Evolutionary conservation across 2,329 filamentous ascomycete genomes (phyloP).

Genomic region (Botrytis galanthina): DNA sequence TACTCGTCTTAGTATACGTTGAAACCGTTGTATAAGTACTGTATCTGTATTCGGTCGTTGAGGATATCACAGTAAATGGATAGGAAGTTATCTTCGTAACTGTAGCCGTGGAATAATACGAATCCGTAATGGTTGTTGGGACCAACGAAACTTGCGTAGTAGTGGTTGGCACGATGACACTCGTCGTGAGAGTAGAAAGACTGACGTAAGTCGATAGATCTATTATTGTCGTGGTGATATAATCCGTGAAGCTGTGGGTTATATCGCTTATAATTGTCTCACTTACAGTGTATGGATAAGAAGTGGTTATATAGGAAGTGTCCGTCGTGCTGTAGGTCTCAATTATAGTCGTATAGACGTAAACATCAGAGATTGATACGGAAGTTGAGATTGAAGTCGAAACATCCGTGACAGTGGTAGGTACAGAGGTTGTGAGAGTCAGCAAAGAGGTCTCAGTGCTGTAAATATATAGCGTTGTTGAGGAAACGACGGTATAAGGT

Average conservation of each 20-base stretch:
- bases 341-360: constrained; percentile 7
- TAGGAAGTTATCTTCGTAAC: constrained; percentile 18
- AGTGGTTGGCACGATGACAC: constrained; percentile 2
- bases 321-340: constrained; percentile 9
- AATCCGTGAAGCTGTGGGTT: constrained; percentile 11
- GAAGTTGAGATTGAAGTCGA: constrained; percentile 10
- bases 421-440: constrained; percentile 3
- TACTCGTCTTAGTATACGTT: constrained; percentile 3
- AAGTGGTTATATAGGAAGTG: constrained; percentile 14
- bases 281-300: constrained; percentile 20
- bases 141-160: constrained; percentile 1
- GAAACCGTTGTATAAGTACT: constrained; percentile 26
- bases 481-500: constrained; percentile 13
- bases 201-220: not conserved
- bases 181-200: constrained; percentile 8
- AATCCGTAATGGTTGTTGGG: not conserved
- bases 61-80: constrained; percentile 9
- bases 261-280: constrained; percentile 10
- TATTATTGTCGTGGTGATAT: not conserved
- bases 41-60: constrained; percentile 23
- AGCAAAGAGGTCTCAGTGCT: not conserved
- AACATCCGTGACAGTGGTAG: constrained; percentile 4
- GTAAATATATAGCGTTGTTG: constrained; percentile 7
- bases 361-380: constrained; percentile 12
- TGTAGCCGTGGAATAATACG: constrained; percentile 7